Evolutionary conservation across 331 rosid species (phyloP).

Genomic region (Arachis monticola): DNA sequence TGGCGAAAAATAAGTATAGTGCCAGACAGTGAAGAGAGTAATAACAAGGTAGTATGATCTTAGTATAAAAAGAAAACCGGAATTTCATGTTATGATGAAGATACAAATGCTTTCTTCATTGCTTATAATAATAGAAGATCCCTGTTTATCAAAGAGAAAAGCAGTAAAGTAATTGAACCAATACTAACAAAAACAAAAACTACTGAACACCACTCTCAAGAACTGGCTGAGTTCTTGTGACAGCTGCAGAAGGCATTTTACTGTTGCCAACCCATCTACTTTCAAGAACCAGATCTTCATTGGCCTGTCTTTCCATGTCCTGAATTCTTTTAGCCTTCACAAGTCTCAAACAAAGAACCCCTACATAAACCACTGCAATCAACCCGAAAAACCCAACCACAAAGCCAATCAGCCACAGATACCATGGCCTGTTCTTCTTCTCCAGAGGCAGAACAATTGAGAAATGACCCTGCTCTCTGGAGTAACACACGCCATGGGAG

Average conservation of each 20-base stretch:
- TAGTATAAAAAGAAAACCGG: slow-evolving; percentile 11
- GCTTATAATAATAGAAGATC: slow-evolving; percentile 15
- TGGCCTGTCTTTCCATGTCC: slow-evolving; percentile 69
- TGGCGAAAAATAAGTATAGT: not conserved
- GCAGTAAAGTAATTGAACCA: not conserved
- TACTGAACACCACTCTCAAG: slow-evolving; percentile 54
- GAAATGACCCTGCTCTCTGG: slow-evolving; percentile 70
- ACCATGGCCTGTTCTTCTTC: slow-evolving; percentile 48
- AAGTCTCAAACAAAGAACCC: slow-evolving; percentile 46
- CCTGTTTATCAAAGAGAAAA: slow-evolving; percentile 9
- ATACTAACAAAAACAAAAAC: not conserved
- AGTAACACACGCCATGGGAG: slow-evolving; percentile 51
- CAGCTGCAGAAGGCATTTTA: slow-evolving; percentile 83
- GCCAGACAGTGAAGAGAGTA: not conserved
- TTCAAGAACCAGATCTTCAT: slow-evolving; percentile 69
- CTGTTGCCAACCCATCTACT: slow-evolving; percentile 75
- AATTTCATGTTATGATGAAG: slow-evolving; percentile 38
- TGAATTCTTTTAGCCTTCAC: slow-evolving; percentile 64
- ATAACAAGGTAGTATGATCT: not conserved
- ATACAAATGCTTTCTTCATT: slow-evolving; percentile 27
- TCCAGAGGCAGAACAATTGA: slow-evolving; percentile 54
- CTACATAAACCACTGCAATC: slow-evolving; percentile 51
- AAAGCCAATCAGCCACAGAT: slow-evolving; percentile 60
- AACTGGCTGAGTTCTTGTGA: slow-evolving; percentile 78
- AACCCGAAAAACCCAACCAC: slow-evolving; percentile 56